Evolutionary conservation across 1,284 basidiomycete genomes (phyloP), one percentile per base, ranked within the genome.

Genomic region (Austroboletus novae-zelandiae): DNA sequence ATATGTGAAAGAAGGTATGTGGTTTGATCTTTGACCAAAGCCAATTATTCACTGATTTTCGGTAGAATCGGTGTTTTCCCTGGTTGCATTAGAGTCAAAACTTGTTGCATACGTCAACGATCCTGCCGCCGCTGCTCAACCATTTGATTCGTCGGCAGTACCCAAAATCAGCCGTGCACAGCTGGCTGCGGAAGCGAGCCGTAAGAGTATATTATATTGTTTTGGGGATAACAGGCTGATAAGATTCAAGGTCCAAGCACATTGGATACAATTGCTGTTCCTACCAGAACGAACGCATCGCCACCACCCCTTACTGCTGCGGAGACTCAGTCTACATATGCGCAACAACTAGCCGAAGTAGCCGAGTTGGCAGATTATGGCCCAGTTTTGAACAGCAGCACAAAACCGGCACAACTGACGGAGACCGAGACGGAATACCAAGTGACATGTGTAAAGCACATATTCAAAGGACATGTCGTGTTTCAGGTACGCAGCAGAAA

Each of bases 341-440:
- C 81, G 5, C 78, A 89, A 57, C 92, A 98, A 68, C 83, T 99
- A 10, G 77, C 84, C 2, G 87, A 87, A 54, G 84, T 99, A 14
- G 87, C 94, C 20, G 91, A 98, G 65, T 83, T 99, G 56, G 81
- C 82, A 13, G 73, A 77, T 17, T 99, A 98, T 70, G 97, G 96
- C 5, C 72, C 86, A 43, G 84, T 97, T 43, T 80, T 97, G 65
- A 93, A 90, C 74, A 97, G 93, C 75, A 91, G 86, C 53, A 60
- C 79, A 44, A 92, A 86, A 65, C 86, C 89, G 8, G 74, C 81
- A 30, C 89, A 89, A 61, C 85, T 99, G 53, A 99, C 97, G 29
- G 97, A 99, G 74, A 88, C 83, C 66, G 97, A 98, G 73, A 99
- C 95, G 8, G 97, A 99, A 73, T 99, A 99, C 68, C 94, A 97